phyloP scores from a whole-genome alignment of 768 basidiomycete species.

The Suillus sp. region DNA sequence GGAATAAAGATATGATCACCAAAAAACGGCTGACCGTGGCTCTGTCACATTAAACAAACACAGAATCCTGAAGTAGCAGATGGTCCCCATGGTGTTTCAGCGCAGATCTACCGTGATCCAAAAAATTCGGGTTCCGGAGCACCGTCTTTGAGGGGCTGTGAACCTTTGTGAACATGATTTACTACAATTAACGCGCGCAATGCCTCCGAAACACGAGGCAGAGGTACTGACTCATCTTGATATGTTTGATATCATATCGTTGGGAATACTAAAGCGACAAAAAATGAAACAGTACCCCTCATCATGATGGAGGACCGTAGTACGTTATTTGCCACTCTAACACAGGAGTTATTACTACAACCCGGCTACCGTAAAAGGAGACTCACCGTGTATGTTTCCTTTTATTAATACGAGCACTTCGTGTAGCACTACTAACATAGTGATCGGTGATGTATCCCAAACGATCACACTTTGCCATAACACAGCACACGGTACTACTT shows the following conservation, averaged over 20 bases:
- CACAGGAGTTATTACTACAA: not conserved
- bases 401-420: not conserved
- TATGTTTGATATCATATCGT: not conserved
- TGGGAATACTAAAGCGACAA: not conserved
- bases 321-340: not conserved
- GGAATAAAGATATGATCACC: not conserved
- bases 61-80: not conserved
- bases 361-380: not conserved
- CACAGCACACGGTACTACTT: not conserved
- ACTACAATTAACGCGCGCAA: not conserved
- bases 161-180: not conserved
- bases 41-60: not conserved
- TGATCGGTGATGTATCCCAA: not conserved
- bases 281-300: not conserved
- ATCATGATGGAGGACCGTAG: not conserved
- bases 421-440: not conserved
- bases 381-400: not conserved
- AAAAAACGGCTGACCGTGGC: not conserved
- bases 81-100: not conserved
- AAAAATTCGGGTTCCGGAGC: not conserved
- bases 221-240: not conserved
- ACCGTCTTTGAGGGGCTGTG: slow-evolving; percentile 1
- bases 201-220: not conserved
- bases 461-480: not conserved
- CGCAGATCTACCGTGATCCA: not conserved